These are phyloP conservation scores for Nakaseomyces sp. DNA, from an alignment of 1,139 yeast genomes.

Conservation along the genomic window DNA sequence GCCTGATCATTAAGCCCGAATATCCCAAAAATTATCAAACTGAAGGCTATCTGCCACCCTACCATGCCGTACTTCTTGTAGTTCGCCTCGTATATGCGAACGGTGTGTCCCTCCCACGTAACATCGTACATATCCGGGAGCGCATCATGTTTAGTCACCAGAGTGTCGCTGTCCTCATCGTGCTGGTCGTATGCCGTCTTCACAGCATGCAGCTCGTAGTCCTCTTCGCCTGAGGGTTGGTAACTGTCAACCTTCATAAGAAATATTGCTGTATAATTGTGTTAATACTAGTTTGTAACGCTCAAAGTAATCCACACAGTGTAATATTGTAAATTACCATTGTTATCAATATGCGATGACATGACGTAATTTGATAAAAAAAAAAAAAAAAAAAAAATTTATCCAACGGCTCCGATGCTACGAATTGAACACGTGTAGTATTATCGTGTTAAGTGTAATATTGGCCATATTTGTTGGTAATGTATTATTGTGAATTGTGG, in stretches of 20 bases:
- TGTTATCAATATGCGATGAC: background rate
- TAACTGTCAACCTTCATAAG: background rate
- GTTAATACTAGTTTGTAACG: too few relatives aligned
- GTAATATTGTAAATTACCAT: too few relatives aligned
- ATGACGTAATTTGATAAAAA: background rate
- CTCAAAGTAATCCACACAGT: too few relatives aligned
- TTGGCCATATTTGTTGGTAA: too few relatives aligned
- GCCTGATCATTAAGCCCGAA: slow-evolving; percentile 31
- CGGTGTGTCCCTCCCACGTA: background rate
- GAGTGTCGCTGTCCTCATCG: background rate
- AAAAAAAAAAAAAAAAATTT: background rate
- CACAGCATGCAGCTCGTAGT: background rate
- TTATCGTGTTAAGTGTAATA: too few relatives aligned
- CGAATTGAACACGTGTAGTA: too few relatives aligned
- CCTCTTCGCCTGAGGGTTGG: slow-evolving; percentile 1
- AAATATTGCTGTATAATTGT: background rate
- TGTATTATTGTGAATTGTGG: too few relatives aligned
- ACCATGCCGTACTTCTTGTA: slow-evolving; percentile 22
- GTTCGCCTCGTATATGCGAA: slow-evolving; percentile 8
- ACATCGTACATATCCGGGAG: background rate
- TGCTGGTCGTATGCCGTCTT: background rate
- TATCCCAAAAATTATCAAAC: slow-evolving; percentile 24
- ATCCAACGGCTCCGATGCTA: too few relatives aligned
- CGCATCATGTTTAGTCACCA: background rate
- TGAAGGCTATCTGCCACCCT: slow-evolving; percentile 23